Percentiles rank a stretch among this genome's conserved stretches.
Conservation (phyloP, 768 basidiomycete genomes). For the Psilocybe sp. region DNA sequence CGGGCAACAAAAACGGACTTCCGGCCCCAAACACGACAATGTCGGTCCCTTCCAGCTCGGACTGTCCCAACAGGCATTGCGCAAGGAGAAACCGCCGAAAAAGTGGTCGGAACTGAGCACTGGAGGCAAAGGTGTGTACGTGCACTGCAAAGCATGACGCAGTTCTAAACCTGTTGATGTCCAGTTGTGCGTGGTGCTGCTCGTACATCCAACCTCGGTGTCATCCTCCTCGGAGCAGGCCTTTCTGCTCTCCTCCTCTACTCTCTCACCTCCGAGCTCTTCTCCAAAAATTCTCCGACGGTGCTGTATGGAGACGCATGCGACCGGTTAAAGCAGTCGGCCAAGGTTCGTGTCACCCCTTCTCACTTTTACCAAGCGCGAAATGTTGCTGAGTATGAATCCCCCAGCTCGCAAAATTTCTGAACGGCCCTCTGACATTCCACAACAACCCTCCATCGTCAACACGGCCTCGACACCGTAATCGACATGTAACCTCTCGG, state of each 20-base stretch:
- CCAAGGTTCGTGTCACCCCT: constrained; percentile 32
- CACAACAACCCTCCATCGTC: constrained; percentile 82
- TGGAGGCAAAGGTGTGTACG: constrained; percentile 66
- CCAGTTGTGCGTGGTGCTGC: constrained; percentile 49
- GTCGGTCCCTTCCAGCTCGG: constrained; percentile 82
- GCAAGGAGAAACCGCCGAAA: constrained; percentile 52
- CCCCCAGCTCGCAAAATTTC: constrained; percentile 62
- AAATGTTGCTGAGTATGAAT: constrained; percentile 7
- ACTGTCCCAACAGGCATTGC: constrained; percentile 52
- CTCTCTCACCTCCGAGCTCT: constrained; percentile 78
- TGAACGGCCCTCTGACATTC: constrained; percentile 67
- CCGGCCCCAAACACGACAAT: constrained; percentile 47
- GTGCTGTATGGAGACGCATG: constrained; percentile 69
- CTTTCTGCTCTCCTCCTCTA: constrained; percentile 74
- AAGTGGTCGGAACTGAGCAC: constrained; percentile 81
- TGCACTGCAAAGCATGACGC: constrained; percentile 1
- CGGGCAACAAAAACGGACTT: constrained; percentile 50
- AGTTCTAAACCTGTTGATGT: not conserved
- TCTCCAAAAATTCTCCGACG: constrained; percentile 86
- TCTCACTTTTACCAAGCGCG: constrained; percentile 1
- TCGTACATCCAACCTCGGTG: constrained; percentile 48
- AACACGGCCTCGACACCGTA: constrained; percentile 75
- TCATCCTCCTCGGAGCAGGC: constrained; percentile 75
- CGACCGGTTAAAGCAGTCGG: constrained; percentile 47
- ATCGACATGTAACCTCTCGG: constrained; percentile 78